Conservation (phyloP, 371 early-diverging fungal species). For the Mortierella sp. region DNA sequence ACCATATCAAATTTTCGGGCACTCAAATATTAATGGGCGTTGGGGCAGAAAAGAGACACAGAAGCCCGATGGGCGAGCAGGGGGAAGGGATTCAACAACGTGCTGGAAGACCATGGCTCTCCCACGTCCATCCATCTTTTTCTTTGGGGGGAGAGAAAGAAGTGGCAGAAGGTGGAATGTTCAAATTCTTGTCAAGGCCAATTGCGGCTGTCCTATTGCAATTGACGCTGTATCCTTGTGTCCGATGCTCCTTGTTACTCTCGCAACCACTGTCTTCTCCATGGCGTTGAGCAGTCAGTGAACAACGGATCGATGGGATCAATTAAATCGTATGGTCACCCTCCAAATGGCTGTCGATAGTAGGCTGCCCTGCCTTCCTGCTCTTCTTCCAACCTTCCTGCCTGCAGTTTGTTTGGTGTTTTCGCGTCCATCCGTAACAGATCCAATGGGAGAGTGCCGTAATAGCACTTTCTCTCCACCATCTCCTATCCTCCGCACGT, state of each 20-base stretch:
- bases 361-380: neutral
- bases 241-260: neutral
- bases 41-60: neutral
- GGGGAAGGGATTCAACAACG: constrained; percentile 1
- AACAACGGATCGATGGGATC: neutral
- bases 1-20: constrained; percentile 11
- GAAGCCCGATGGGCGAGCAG: neutral
- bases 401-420: neutral
- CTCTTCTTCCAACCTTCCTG: neutral
- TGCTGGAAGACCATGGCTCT: neutral
- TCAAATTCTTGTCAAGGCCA: neutral
- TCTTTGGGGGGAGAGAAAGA: constrained; percentile 1
- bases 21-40: neutral
- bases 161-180: neutral
- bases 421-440: neutral
- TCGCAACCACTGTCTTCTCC: too few species aligned
- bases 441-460: neutral
- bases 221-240: neutral
- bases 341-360: neutral
- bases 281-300: neutral
- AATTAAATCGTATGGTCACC: neutral
- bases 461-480: neutral
- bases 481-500: neutral
- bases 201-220: neutral
- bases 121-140: neutral